A percentile compares a stretch with the other conserved stretches of the same genome.
phyloP scores from a whole-genome alignment of 83 land plant genomes.

The Thuja plicata region DNA sequence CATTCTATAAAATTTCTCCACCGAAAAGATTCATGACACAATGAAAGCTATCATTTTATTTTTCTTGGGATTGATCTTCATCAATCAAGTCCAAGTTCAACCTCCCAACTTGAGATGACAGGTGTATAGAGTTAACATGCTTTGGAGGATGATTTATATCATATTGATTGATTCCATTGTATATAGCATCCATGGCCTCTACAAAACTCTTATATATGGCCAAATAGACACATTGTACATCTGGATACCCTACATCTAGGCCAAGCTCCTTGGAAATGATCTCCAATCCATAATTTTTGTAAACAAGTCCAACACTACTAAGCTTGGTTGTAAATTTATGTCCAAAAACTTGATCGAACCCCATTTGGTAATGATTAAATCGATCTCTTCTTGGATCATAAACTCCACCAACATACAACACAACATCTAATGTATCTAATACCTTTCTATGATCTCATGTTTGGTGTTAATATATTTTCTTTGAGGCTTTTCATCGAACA shows the following conservation, averaged over 20 bases:
- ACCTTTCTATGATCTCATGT: no score
- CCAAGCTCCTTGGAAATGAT: no score
- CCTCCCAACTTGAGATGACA: conserved; percentile 80
- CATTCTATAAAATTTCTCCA: conserved; percentile 78
- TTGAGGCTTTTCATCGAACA: no score
- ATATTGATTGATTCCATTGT: conserved; percentile 90
- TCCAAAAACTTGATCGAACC: conserved; percentile 77
- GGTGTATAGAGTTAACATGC: conserved; percentile 70
- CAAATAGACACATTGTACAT: no score
- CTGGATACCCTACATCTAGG: no score
- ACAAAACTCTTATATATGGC: no score
- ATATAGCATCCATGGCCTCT: conserved; percentile 96
- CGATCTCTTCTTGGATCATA: conserved; percentile 73
- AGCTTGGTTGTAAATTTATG: conserved; percentile 80
- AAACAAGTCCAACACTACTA: conserved; percentile 89
- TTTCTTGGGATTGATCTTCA: conserved; percentile 75
- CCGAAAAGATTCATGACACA: conserved; percentile 81
- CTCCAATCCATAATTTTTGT: no score
- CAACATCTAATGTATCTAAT: conserved; percentile 80
- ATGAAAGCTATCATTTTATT: conserved; percentile 78
- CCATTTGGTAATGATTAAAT: conserved; percentile 89
- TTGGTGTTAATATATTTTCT: no score
- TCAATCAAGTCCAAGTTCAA: conserved; percentile 91
- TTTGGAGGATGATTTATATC: conserved; percentile 81
- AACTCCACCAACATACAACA: conserved; percentile 87